Evolutionary conservation across 805 yeast genomes (phyloP).

Genomic region (Wickerhamomyces canadensis): DNA sequence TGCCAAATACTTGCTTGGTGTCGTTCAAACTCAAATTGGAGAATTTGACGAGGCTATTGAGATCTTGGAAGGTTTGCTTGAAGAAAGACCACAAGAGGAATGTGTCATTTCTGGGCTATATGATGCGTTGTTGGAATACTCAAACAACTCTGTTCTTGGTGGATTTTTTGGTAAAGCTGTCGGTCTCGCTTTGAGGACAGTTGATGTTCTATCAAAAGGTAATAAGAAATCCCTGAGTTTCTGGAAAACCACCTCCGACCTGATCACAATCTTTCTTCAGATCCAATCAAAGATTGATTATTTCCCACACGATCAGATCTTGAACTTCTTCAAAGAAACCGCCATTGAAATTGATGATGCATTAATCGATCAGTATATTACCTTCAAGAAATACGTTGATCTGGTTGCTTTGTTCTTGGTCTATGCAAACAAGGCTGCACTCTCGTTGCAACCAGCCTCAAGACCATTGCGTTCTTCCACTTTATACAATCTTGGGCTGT

Average conservation of each 20-base stretch:
- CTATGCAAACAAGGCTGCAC: conserved; percentile 41
- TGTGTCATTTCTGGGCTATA: conserved; percentile 48
- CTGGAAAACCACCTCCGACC: conserved; percentile 64
- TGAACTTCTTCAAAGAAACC: conserved; percentile 17
- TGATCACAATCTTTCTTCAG: conserved; percentile 45
- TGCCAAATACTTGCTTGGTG: conserved; percentile 62
- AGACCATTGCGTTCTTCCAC: conserved; percentile 50
- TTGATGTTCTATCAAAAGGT: conserved; percentile 37
- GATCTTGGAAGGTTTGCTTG: conserved; percentile 38
- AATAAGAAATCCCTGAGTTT: conserved; percentile 41
- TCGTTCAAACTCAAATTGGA: conserved; percentile 55
- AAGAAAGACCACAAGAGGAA: conserved; percentile 40
- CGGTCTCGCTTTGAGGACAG: conserved; percentile 38
- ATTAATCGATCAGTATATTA: conserved; percentile 15
- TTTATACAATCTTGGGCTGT: conserved; percentile 67
- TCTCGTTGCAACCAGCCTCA: conserved; percentile 32
- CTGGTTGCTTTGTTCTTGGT: conserved; percentile 37
- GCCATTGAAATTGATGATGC: conserved; percentile 27
- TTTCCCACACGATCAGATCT: conserved; percentile 42
- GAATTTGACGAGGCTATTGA: conserved; percentile 59
- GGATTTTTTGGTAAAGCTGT: conserved; percentile 70
- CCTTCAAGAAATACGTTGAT: conserved; percentile 25
- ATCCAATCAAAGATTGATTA: conserved; percentile 48
- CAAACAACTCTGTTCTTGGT: conserved; percentile 43
- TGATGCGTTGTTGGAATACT: conserved; percentile 50